phyloP scores from a whole-genome alignment of 768 basidiomycete genomes.

The Coprinellus aureogranulatus region DNA sequence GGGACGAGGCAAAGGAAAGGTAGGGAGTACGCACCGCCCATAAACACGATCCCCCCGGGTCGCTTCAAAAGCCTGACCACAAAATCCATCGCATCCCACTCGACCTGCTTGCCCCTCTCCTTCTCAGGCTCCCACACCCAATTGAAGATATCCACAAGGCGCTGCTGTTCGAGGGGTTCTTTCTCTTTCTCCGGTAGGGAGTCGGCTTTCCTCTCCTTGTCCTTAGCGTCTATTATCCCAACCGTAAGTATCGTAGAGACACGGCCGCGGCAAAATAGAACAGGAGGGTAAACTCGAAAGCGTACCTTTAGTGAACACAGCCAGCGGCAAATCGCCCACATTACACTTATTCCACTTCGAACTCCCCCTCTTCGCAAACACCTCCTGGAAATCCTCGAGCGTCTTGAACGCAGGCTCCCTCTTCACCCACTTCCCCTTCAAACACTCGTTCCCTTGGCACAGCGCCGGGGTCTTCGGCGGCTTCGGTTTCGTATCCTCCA shows the following conservation, averaged over 20 bases:
- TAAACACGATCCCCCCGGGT: slow-evolving; percentile 17
- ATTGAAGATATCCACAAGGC: slow-evolving; percentile 16
- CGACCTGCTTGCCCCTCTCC: slow-evolving; percentile 9
- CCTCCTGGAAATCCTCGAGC: slow-evolving; percentile 13
- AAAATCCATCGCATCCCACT: slow-evolving; percentile 14
- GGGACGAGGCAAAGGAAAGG: too few relatives aligned
- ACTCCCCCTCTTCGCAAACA: slow-evolving; percentile 3
- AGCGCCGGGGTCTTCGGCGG: background rate
- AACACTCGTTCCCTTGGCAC: slow-evolving; percentile 12
- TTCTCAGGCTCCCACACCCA: slow-evolving; percentile 16
- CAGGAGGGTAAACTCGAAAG: too few relatives aligned
- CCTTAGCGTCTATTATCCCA: background rate
- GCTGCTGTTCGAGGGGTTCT: slow-evolving; percentile 9
- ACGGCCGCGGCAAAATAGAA: too few relatives aligned
- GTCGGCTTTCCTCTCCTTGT: too few relatives aligned
- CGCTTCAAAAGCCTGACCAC: slow-evolving; percentile 15
- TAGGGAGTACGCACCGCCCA: slow-evolving; percentile 11
- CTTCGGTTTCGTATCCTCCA: too few relatives aligned
- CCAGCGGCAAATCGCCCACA: slow-evolving; percentile 1
- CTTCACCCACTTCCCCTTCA: slow-evolving; percentile 11
- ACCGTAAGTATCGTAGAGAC: background rate
- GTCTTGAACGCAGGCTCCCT: slow-evolving; percentile 13
- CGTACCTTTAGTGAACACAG: too few relatives aligned
- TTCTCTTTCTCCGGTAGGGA: slow-evolving; percentile 1
- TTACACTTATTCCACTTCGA: background rate